Evolutionary conservation across 441 rosid genomes (phyloP), one percentile per base, ranked within the genome.

Genomic region (Croton laevigatus): DNA sequence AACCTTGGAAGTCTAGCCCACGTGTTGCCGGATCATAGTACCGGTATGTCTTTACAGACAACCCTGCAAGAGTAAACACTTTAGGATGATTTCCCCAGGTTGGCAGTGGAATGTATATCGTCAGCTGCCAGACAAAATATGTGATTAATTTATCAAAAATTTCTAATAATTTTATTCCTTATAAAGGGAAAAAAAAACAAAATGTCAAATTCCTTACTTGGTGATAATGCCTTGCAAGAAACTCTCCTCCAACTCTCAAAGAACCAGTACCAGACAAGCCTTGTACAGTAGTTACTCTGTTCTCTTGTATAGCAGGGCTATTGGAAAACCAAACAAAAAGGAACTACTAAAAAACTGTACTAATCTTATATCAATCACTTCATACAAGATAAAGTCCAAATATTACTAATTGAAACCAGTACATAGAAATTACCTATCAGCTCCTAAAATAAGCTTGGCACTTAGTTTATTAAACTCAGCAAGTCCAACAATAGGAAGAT

Each of bases 61-160:
- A 74, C 40, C 98, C 98, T 1, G 97, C 88, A 65, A 86, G 72
- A 37, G 85, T 86, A 78, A 96, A 93, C 73, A 96, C 62, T 74
- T 96, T 93, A 0, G 94, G 84, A 79, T 96, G 99, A 76, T 96
- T 96, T 75, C 98, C 99, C 99, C 99, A 96, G 49, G 99, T 96
- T 59, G 99, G 99, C 53, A 69, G 85, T 62, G 99, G 96, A 67
- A 96, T 89, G 80, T 88, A 91, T 49, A 96, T 90, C 1, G 81
- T 84, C 73, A 77, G 85, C 97, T 96, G 91, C 81, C 67, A 66
- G 57, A 49, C n/a, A 74, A 23, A 46, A 23, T 38, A 17, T 10
- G 79, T 1, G 65, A 69, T 52, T 48, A 59, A 34, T 57, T 9
- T 19, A 12, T 64, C 36, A 20, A 34, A 44, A n/a, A 59, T 37